These are phyloP conservation scores for Saccharomyces paradoxus DNA, from an alignment of 805 yeast species.

Conservation along the genomic window DNA sequence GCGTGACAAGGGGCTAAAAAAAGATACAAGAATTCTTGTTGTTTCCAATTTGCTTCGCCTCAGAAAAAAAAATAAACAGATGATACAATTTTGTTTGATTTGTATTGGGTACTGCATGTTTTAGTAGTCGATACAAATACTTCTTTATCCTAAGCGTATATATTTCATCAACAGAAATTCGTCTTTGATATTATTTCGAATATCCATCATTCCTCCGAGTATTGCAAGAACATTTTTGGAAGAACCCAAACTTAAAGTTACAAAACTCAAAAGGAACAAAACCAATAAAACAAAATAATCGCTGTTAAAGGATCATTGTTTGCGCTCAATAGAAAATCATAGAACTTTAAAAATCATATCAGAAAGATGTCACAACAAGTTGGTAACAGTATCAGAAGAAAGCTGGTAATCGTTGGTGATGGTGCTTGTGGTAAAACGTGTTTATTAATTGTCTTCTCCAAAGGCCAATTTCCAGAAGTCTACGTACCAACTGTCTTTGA, in stretches of 20 bases:
- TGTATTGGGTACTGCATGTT: not conserved
- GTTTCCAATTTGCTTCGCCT: not conserved
- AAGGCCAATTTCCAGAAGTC: conserved; percentile 88
- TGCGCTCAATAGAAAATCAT: not conserved
- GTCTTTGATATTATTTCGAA: not conserved
- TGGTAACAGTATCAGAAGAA: conserved; percentile 45
- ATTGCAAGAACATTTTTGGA: not conserved
- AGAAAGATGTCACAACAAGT: conserved; percentile 27
- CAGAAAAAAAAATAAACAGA: not conserved
- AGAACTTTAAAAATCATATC: not conserved
- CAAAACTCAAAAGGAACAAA: not conserved
- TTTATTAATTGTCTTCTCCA: conserved; percentile 74
- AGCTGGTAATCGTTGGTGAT: conserved; percentile 90
- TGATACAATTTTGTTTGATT: not conserved
- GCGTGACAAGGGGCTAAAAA: not conserved
- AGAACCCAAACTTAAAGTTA: not conserved
- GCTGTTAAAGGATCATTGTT: not conserved
- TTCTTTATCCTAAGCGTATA: not conserved
- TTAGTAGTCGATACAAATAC: not conserved
- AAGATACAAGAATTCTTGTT: not conserved
- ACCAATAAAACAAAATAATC: not conserved
- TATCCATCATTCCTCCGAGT: not conserved
- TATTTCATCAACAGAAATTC: not conserved
- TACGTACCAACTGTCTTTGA: conserved; percentile 96
- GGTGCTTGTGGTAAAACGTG: conserved; percentile 98